A percentile compares a stretch with the other conserved stretches of the same genome.
Evolutionary conservation across 139 green algal species (phyloP).

Genomic region (Coelastrella sp.): DNA sequence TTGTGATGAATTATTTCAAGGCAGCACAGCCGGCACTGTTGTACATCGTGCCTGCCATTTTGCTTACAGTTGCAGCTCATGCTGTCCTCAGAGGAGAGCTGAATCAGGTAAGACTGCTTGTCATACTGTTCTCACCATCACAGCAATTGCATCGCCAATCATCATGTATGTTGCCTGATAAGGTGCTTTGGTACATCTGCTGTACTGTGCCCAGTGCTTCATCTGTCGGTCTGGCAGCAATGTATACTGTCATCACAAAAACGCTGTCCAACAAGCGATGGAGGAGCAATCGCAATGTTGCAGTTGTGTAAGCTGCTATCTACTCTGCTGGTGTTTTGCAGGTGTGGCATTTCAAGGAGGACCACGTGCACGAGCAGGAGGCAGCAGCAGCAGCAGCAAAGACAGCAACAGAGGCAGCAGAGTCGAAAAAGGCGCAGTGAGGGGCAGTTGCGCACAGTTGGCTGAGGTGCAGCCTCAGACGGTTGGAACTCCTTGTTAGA

Average conservation of each 20-base stretch:
- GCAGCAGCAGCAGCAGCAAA: background rate
- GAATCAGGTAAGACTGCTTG: background rate
- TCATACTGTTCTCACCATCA: background rate
- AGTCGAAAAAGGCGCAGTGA: constrained; percentile 23
- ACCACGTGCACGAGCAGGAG: constrained; percentile 6
- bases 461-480: background rate
- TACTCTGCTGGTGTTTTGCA: background rate
- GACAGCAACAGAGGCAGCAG: constrained; percentile 3
- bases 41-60: constrained; percentile 97
- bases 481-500: no score
- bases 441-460: background rate
- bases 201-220: no score
- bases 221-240: no score
- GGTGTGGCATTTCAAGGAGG: background rate
- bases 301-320: no score
- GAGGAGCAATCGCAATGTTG: background rate
- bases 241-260: no score
- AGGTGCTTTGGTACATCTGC: no score
- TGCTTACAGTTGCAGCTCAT: constrained; percentile 76
- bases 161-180: no score
- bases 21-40: constrained; percentile 96
- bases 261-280: background rate
- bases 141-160: background rate
- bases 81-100: constrained; percentile 73
- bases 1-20: constrained; percentile 98